Evolutionary conservation across 352 stramenopile genomes (phyloP).

Genomic region (Globisporangium takayamanum): DNA sequence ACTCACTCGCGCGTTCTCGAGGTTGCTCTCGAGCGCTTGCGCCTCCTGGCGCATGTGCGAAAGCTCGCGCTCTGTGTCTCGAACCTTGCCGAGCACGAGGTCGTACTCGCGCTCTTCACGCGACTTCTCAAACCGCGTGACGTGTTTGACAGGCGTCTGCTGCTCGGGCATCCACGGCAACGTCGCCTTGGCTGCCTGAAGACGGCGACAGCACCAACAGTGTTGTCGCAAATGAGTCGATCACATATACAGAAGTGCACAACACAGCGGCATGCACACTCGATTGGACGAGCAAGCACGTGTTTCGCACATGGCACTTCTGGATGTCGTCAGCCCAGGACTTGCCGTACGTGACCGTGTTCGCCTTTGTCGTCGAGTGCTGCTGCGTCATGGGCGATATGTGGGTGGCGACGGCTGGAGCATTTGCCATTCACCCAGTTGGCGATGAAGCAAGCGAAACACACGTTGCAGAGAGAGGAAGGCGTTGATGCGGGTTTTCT

Average conservation of each 20-base stretch:
- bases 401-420: no score
- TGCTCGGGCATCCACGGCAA: conserved; percentile 56
- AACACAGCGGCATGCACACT: no score
- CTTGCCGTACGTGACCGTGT: conserved; percentile 23
- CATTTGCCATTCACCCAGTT: no score
- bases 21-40: conserved; percentile 22
- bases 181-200: conserved; percentile 47
- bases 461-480: no score
- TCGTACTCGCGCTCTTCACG: conserved; percentile 68
- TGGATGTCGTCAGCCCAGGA: conserved; percentile 53
- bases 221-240: background rate
- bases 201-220: background rate
- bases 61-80: conserved; percentile 44
- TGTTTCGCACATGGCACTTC: conserved; percentile 39
- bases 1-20: conserved; percentile 37
- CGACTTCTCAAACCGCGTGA: conserved; percentile 68
- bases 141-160: conserved; percentile 43
- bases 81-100: conserved; percentile 56
- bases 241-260: no score
- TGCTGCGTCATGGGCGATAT: no score
- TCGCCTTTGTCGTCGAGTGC: conserved; percentile 5
- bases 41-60: conserved; percentile 26
- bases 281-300: no score
- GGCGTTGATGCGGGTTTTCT: no score
- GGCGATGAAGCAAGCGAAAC: no score